Evolutionary conservation across 345 rosid species (phyloP).

Genomic region (Lenwebbia sp.): DNA sequence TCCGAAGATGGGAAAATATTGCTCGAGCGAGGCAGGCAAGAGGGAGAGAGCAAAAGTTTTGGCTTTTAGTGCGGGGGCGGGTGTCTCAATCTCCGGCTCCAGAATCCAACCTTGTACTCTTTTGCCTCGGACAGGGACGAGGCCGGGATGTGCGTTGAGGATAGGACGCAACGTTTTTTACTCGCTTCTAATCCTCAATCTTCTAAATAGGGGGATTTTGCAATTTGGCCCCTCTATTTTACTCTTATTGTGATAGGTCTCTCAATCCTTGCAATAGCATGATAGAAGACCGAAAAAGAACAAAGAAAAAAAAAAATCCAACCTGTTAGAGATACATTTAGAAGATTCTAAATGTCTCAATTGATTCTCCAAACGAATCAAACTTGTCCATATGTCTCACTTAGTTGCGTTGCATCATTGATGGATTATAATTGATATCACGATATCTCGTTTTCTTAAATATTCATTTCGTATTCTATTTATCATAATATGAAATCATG

Average conservation of each 20-base stretch:
- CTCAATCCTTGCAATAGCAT: neutral
- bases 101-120: neutral
- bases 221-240: neutral
- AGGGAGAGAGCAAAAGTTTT: neutral
- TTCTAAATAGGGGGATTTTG: neutral
- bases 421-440: neutral
- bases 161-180: neutral
- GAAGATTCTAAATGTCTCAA: neutral
- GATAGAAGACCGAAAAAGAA: neutral
- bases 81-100: neutral
- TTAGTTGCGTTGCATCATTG: accelerated
- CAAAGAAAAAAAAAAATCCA: neutral
- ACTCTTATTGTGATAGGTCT: neutral
- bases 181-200: neutral
- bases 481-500: neutral
- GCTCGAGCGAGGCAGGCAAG: neutral
- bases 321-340: neutral
- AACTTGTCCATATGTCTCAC: neutral
- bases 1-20: neutral
- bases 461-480: neutral
- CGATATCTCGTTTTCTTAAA: neutral
- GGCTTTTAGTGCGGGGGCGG: neutral
- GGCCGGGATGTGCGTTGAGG: neutral
- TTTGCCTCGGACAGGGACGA: neutral
- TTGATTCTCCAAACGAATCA: neutral